Base-by-base conservation (phyloP, 2,329 filamentous ascomycete species). In the Parastagonospora nodorum region DNA sequence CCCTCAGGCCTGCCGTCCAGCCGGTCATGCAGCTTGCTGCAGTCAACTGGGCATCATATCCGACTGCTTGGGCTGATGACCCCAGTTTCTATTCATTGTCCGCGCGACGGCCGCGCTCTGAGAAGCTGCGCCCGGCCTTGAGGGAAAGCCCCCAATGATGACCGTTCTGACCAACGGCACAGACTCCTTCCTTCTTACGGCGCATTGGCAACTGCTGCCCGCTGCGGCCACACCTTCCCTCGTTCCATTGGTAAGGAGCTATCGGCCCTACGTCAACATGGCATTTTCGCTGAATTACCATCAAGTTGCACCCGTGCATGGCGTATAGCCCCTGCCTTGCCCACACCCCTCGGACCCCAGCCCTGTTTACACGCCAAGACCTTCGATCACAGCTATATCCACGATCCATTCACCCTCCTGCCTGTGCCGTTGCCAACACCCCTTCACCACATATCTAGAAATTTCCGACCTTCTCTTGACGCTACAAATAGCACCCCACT, bases 331-430 rank as follows among this genome's bases (percentile, higher is more conserved):
- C 61, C 61, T 52, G 57, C 54, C 49, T 42, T 41, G 55, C 59
- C 61, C 57, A 60, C 64, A 62, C 57, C 19, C 12, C 31, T 24
- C 24, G 28, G 16, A 11, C 43, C 35, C 56, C 52, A 55, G 55
- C 56, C 53, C 59, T 66, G 51, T 55, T 61, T 57, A 58, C 50
- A 39, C 43, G 57, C 57, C 55, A 55, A 58, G 48, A 32, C n/a
- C 27, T 47, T 57, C 64, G 56, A 68, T 65, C 58, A 56, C 65
- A 66, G 59, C 54, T 45, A 19, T 41, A 40, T 31, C 53, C 53
- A 46, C 64, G 53, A 64, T 69, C 62, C 40, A 46, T 52, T 57
- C 43, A 45, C 19, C 52, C 49, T 43, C 48, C 46, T 45, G 24
- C 43, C 54, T 49, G 48, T 44, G 19, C 19, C 19, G 19, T 48